phyloP scores from a whole-genome alignment of 2,329 filamentous ascomycete species.

The Byssoonygena ceratinophila region DNA sequence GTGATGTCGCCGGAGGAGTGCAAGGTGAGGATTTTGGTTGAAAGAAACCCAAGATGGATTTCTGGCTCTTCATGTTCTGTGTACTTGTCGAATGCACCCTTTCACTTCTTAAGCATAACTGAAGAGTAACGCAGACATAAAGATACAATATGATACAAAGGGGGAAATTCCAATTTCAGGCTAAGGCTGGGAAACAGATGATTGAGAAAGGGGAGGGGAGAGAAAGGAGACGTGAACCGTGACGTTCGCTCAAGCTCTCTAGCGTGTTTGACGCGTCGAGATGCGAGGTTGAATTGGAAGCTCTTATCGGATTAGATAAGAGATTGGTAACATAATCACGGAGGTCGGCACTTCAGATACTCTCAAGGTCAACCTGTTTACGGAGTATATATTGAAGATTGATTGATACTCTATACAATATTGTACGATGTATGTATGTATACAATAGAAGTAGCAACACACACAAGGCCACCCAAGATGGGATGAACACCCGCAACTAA shows the following conservation, averaged over 20 bases:
- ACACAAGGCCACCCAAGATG: too few relatives aligned
- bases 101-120: neutral
- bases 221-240: neutral
- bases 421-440: too few relatives aligned
- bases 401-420: too few relatives aligned
- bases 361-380: too few relatives aligned
- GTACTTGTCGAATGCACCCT: conserved; percentile 23
- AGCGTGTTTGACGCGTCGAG: conserved; percentile 5
- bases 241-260: neutral
- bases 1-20: conserved; percentile 26
- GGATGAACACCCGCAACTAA: neutral
- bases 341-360: too few relatives aligned
- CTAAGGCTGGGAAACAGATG: neutral
- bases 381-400: too few relatives aligned
- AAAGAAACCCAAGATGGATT: conserved; percentile 71
- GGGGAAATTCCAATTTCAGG: neutral
- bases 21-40: conserved; percentile 45
- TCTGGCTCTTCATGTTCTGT: conserved; percentile 50
- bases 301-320: conserved; percentile 2
- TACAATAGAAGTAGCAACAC: too few relatives aligned
- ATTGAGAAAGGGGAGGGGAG: neutral
- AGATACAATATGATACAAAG: neutral
- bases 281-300: neutral
- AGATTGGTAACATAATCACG: neutral
- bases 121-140: neutral